These are phyloP conservation scores for Firmiana major DNA, from an alignment of 345 rosid genomes.

Conservation along the genomic window DNA sequence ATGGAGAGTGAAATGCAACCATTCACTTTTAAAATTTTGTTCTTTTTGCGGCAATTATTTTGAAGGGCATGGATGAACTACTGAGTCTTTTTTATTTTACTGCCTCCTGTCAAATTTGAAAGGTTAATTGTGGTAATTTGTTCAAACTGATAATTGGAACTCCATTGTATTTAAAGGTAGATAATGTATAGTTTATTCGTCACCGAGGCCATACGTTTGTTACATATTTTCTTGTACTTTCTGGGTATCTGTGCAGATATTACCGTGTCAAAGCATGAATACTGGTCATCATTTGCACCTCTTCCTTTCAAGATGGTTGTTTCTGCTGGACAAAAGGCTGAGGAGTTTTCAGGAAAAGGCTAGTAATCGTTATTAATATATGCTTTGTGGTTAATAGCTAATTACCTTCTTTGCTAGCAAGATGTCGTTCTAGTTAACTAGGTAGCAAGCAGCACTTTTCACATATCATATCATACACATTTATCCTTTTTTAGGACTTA, in stretches of 20 bases:
- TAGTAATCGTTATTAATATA: slow-evolving; percentile 27
- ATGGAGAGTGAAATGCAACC: too few relatives aligned
- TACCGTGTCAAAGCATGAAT: slow-evolving; percentile 80
- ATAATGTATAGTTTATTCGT: slow-evolving; percentile 1
- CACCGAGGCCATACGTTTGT: slow-evolving; percentile 9
- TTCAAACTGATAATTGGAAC: slow-evolving; percentile 5
- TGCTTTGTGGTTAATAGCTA: neutral
- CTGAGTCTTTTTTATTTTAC: too few relatives aligned
- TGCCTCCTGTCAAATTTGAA: slow-evolving; percentile 6
- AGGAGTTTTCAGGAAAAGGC: slow-evolving; percentile 71
- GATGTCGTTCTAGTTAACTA: neutral
- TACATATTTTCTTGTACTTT: slow-evolving; percentile 25
- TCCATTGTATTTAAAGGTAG: slow-evolving; percentile 3
- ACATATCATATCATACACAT: too few relatives aligned
- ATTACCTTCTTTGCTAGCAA: neutral
- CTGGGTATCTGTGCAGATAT: slow-evolving; percentile 93
- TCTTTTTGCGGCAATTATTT: too few relatives aligned
- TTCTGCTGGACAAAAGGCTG: slow-evolving; percentile 98
- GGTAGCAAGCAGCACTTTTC: too few relatives aligned
- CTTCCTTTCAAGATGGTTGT: slow-evolving; percentile 94
- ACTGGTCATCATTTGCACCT: slow-evolving; percentile 98
- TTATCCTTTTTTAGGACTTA: slow-evolving; percentile 4
- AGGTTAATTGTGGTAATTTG: neutral
- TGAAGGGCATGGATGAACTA: too few relatives aligned
- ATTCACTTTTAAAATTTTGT: too few relatives aligned